These are phyloP conservation scores for Collariella sp. DNA, from an alignment of 495 filamentous ascomycete genomes.

Conservation along the genomic window DNA sequence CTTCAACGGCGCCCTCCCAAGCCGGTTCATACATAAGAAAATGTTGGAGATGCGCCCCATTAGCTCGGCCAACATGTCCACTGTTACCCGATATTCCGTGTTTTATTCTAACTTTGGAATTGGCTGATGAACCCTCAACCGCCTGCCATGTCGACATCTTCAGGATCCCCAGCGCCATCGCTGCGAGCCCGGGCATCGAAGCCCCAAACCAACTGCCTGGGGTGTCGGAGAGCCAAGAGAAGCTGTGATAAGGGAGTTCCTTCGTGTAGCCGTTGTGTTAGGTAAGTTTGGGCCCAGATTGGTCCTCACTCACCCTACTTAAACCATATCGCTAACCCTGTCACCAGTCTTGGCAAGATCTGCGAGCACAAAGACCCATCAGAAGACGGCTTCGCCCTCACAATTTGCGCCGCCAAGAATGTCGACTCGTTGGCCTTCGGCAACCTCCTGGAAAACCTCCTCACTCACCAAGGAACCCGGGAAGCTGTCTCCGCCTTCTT, in stretches of 20 bases:
- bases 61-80: neutral
- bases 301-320: neutral
- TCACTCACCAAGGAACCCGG: constrained; percentile 52
- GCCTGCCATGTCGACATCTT: constrained; percentile 20
- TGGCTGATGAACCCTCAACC: constrained; percentile 1
- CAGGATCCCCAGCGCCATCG: constrained; percentile 17
- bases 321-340: neutral
- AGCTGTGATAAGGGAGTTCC: constrained; percentile 24
- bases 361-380: constrained; percentile 2
- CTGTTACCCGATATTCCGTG: neutral
- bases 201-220: constrained; percentile 22
- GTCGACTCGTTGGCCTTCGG: constrained; percentile 39
- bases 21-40: neutral
- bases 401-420: constrained; percentile 22
- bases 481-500: constrained; percentile 37
- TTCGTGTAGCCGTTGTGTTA: constrained; percentile 19
- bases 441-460: constrained; percentile 59
- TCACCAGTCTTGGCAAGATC: neutral
- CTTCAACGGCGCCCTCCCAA: neutral
- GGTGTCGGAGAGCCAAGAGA: constrained; percentile 24
- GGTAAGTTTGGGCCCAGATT: constrained; percentile 18
- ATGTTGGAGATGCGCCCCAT: neutral
- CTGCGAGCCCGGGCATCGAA: constrained; percentile 11
- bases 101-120: neutral
- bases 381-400: neutral